These are phyloP conservation scores for Dendrocalamus latiflorus DNA, from an alignment of 202 grass and related monocot genomes.

Conservation along the genomic window DNA sequence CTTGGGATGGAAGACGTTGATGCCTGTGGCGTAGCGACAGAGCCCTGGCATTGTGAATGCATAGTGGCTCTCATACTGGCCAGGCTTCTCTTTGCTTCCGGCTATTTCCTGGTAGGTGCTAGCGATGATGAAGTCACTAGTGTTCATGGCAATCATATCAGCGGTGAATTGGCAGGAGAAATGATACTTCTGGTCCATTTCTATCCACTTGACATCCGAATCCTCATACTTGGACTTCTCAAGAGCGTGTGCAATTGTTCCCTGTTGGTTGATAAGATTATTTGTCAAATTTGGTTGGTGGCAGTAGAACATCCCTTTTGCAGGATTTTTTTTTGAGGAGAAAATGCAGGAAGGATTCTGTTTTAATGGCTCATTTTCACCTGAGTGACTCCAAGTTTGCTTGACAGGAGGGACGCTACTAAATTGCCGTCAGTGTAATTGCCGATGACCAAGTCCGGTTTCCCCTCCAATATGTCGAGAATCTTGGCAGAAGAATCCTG, in stretches of 20 bases:
- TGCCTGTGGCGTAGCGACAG: slow-evolving; percentile 71
- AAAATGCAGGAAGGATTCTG: too few relatives aligned
- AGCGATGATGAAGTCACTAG: slow-evolving; percentile 87
- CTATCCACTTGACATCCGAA: slow-evolving; percentile 92
- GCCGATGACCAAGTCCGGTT: slow-evolving; percentile 83
- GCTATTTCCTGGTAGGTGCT: slow-evolving; percentile 99
- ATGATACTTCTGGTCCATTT: slow-evolving; percentile 80
- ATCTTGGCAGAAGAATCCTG: slow-evolving; percentile 67
- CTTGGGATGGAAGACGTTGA: slow-evolving; percentile 89
- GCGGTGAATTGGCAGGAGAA: slow-evolving; percentile 98
- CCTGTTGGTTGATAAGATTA: neutral
- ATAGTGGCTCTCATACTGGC: slow-evolving; percentile 83
- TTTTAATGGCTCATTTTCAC: slow-evolving; percentile 22
- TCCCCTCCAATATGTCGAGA: slow-evolving; percentile 55
- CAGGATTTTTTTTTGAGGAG: too few relatives aligned
- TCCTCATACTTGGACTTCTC: slow-evolving; percentile 96
- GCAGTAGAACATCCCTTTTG: too few relatives aligned
- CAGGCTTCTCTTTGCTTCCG: slow-evolving; percentile 87
- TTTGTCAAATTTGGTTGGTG: too few relatives aligned
- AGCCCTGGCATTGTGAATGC: slow-evolving; percentile 91
- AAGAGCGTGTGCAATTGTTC: too few relatives aligned
- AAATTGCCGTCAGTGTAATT: slow-evolving; percentile 91
- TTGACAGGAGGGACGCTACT: slow-evolving; percentile 77
- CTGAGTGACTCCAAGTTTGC: slow-evolving; percentile 76
- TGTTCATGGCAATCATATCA: slow-evolving; percentile 97